A percentile compares a stretch with the other conserved stretches of the same genome.
Evolutionary conservation across 129 eudicot genomes (phyloP).

Genomic region (Oenanthe sinensis): DNA sequence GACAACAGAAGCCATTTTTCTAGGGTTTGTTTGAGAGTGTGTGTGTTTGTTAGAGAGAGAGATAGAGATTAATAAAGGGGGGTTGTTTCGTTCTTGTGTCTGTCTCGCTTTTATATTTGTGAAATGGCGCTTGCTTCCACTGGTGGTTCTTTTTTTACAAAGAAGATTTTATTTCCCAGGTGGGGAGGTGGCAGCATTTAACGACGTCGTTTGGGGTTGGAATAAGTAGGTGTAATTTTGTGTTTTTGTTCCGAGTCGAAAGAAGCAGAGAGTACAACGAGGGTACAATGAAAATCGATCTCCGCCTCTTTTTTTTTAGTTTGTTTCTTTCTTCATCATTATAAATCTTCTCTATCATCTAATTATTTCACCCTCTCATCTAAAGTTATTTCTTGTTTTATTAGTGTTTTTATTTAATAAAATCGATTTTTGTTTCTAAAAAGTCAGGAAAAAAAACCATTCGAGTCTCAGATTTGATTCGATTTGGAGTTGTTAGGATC

Average conservation of each 20-base stretch:
- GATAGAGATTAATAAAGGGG: not conserved
- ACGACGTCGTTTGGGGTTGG: not conserved
- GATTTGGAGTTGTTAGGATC: no score
- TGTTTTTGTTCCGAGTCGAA: not conserved
- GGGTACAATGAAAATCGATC: no score
- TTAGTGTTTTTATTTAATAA: no score
- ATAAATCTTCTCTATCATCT: no score
- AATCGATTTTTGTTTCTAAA: no score
- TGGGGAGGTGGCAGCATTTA: not conserved
- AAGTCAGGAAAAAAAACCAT: no score
- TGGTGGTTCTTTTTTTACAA: not conserved
- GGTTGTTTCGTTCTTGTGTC: not conserved
- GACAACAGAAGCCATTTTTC: not conserved
- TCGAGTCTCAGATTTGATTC: no score
- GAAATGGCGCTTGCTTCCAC: slow-evolving; percentile 8
- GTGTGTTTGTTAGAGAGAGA: not conserved
- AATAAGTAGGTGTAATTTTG: not conserved
- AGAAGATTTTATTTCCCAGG: not conserved
- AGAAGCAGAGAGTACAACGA: no score
- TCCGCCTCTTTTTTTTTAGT: no score
- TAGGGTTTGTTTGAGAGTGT: not conserved
- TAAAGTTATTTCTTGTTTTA: no score
- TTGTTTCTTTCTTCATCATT: no score
- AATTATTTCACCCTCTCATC: no score
- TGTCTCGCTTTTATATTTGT: not conserved